A percentile compares a stretch with the other conserved stretches of the same genome.
These are phyloP conservation scores for Rhodamnia argentea DNA, from an alignment of 345 rosid species.

Conservation along the genomic window DNA sequence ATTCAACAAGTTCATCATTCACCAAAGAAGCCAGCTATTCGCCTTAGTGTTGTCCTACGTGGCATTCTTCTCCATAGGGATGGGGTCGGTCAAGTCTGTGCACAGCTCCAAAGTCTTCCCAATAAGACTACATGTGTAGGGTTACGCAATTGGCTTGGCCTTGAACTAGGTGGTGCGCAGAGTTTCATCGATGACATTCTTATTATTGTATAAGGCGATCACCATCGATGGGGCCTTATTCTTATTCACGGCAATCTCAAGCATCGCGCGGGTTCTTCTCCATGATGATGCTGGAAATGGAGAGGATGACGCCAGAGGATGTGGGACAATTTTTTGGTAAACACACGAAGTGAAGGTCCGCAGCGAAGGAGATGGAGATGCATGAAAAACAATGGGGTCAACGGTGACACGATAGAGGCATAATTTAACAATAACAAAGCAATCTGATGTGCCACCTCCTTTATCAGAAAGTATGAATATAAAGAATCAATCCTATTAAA, in stretches of 20 bases:
- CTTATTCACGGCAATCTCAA: too few relatives aligned
- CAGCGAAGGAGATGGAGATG: slow-evolving; percentile 2
- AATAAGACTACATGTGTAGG: neutral
- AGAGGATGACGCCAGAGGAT: too few relatives aligned
- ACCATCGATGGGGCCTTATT: slow-evolving; percentile 18
- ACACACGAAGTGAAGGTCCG: slow-evolving; percentile 10
- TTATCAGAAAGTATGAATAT: too few relatives aligned
- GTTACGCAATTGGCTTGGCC: too few relatives aligned
- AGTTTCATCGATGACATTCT: neutral
- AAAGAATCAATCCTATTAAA: too few relatives aligned
- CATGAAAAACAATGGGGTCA: slow-evolving; percentile 2
- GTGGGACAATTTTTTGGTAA: too few relatives aligned
- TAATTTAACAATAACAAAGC: too few relatives aligned
- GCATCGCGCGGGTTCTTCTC: too few relatives aligned
- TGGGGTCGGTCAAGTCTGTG: neutral
- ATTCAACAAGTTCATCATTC: neutral
- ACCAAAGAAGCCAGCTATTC: too few relatives aligned
- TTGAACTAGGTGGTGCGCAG: neutral
- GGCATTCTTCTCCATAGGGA: neutral
- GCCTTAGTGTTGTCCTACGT: neutral
- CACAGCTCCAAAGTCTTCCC: neutral
- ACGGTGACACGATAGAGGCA: slow-evolving; percentile 54
- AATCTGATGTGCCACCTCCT: too few relatives aligned
- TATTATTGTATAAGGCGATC: neutral
- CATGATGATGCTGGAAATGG: too few relatives aligned